A percentile compares a stretch with the other conserved stretches of the same genome.
Evolutionary conservation across 139 green algal genomes (phyloP).

Genomic region (Coccomyxa sp.): DNA sequence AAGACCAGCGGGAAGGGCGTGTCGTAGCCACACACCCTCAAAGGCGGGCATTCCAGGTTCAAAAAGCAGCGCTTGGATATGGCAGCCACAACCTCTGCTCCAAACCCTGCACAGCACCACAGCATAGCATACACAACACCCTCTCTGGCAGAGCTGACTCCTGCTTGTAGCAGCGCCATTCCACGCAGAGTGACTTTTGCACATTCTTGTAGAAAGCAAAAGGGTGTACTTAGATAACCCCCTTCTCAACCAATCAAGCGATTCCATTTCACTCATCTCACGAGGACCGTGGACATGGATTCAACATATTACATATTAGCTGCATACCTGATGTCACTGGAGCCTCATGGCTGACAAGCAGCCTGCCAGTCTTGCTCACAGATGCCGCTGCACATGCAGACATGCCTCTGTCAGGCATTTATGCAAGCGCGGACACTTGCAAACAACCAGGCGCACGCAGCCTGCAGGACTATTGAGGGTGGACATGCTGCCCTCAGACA

Average conservation of each 20-base stretch:
- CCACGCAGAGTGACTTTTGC: no score
- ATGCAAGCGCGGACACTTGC: no score
- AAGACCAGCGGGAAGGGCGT: conserved; percentile 87
- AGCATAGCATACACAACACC: no score
- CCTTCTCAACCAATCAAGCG: no score
- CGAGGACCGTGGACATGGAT: no score
- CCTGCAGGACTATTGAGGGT: neutral
- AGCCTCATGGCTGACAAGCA: conserved; percentile 90
- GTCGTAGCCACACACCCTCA: conserved; percentile 79
- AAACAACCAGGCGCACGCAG: no score
- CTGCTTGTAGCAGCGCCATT: no score
- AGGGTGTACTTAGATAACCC: no score
- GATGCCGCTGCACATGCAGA: conserved; percentile 33
- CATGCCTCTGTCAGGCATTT: neutral
- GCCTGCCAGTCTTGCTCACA: conserved; percentile 62
- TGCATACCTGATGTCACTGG: conserved; percentile 71
- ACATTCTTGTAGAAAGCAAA: no score
- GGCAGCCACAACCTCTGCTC: conserved; percentile 72
- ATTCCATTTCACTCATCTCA: no score
- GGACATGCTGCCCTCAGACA: neutral
- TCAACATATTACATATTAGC: no score
- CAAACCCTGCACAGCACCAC: conserved; percentile 85
- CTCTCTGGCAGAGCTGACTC: no score
- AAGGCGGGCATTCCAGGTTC: conserved; percentile 66
- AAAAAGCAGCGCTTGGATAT: conserved; percentile 68